These are phyloP conservation scores for Russula brevipes DNA, from an alignment of 768 basidiomycete genomes.

Conservation along the genomic window DNA sequence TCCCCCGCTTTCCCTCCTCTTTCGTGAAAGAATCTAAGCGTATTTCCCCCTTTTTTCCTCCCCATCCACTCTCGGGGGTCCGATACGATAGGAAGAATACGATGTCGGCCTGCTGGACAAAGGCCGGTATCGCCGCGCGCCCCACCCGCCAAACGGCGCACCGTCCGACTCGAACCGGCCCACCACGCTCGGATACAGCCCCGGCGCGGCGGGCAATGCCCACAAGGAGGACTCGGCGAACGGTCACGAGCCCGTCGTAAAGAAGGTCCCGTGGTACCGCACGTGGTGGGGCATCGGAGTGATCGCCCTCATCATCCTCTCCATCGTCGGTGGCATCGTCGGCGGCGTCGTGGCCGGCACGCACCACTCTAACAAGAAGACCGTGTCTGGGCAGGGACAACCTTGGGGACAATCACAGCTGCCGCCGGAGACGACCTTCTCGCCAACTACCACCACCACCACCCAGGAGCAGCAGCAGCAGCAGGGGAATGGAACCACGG, in stretches of 20 bases:
- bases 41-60: not conserved
- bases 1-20: no score
- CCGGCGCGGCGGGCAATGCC: conserved; percentile 20
- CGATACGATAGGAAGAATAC: conserved; percentile 46
- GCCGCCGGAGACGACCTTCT: no score
- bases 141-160: conserved; percentile 20
- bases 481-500: no score
- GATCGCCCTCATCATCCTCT: conserved; percentile 35
- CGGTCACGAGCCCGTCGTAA: not conserved
- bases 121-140: conserved; percentile 26
- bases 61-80: not conserved
- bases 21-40: no score
- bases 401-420: no score
- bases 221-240: conserved; percentile 24
- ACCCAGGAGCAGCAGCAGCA: no score
- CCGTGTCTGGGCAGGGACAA: no score
- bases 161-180: conserved; percentile 12
- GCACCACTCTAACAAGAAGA: not conserved
- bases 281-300: conserved; percentile 41
- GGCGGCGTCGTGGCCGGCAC: conserved; percentile 58
- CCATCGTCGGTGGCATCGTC: conserved; percentile 48
- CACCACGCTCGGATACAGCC: not conserved
- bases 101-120: conserved; percentile 41
- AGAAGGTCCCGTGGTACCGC: conserved; percentile 43
- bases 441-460: no score